Percentiles rank a stretch among this genome's conserved stretches.
Conservation (phyloP, 495 filamentous ascomycete genomes). For the Penicillium pulvis region DNA sequence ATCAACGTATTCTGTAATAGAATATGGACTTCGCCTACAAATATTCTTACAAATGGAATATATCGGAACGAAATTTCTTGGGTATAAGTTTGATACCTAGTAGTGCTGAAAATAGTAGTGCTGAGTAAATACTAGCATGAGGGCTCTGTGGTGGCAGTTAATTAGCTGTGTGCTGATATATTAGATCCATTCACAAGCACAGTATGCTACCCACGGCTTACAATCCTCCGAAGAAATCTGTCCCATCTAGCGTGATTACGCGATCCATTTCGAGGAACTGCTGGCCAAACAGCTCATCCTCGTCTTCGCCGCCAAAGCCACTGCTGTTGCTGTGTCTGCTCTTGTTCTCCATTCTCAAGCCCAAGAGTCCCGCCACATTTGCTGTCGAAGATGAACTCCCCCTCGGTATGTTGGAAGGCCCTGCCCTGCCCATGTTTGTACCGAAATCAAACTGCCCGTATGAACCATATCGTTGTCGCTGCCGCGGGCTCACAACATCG, state of each 20-base stretch:
- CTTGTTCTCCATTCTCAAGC: slow-evolving; percentile 14
- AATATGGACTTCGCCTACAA: too few relatives aligned
- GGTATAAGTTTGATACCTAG: too few relatives aligned
- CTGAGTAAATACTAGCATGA: too few relatives aligned
- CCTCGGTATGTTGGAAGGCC: not conserved
- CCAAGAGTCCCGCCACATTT: not conserved
- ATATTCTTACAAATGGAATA: too few relatives aligned
- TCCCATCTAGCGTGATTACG: not conserved
- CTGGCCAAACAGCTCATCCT: slow-evolving; percentile 4
- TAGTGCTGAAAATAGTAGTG: too few relatives aligned
- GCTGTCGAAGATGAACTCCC: slow-evolving; percentile 17
- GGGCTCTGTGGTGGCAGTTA: too few relatives aligned
- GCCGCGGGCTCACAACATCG: not conserved
- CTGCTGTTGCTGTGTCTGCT: not conserved
- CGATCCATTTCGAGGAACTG: not conserved
- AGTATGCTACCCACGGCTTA: too few relatives aligned
- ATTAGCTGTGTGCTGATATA: too few relatives aligned
- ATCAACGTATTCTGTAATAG: too few relatives aligned
- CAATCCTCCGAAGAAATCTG: not conserved
- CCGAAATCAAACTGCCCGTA: too few relatives aligned
- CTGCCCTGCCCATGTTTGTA: not conserved
- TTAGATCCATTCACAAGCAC: too few relatives aligned
- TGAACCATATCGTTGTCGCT: not conserved
- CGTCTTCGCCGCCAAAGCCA: not conserved
- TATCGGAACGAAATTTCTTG: too few relatives aligned